Base-by-base conservation (phyloP, 2,329 filamentous ascomycete genomes). In the Plectosphaerella plurivora region DNA sequence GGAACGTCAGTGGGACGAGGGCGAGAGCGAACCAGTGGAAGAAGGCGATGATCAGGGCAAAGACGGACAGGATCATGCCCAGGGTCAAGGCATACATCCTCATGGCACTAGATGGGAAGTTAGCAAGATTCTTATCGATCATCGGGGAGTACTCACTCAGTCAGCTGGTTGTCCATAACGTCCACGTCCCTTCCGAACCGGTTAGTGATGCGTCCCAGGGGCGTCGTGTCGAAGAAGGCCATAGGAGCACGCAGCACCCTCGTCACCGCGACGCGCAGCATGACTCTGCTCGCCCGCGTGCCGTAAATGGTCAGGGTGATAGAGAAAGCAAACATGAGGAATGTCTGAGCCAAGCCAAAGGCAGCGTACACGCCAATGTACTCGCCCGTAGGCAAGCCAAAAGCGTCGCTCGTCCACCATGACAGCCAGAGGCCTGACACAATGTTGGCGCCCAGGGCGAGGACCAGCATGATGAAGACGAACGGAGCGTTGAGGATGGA, bases 201-300 rank as follows among this genome's bases (percentile, higher is more conserved):
- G 68, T 97, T 97, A 20, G 91, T 96, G 67, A 97, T 97, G 37
- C 93, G 87, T 18, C 94, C 94, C 1, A 97, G 79, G 0, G 94
- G 94, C 1, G 94, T 97, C 0, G 94, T 97, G 63, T 99, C 94
- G 72, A 97, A 97, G 73, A 97, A 97, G 5, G 89, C 88, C 91
- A 87, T 86, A n/a, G 83, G 83, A 3, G 83, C 83, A 24, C 83
- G 76, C n/a, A 87, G 72, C 1, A 94, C 90, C 15, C 89, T 81
- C 9, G 78, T 83, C 61, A 97, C 89, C 7, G 94, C 93, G 36
- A 83, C 77, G 28, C 87, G 83, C 49, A 97, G 80, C 82, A 97
- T 91, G 39, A 78, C 78, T 67, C 88, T 93, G 64, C 89, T 94
- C 5, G 92, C 83, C 18, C 81, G 84, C 1, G 94, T 97, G 45